Conservation (phyloP, 176 grass and related monocot genomes). For the Ampelocalamus luodianensis region DNA sequence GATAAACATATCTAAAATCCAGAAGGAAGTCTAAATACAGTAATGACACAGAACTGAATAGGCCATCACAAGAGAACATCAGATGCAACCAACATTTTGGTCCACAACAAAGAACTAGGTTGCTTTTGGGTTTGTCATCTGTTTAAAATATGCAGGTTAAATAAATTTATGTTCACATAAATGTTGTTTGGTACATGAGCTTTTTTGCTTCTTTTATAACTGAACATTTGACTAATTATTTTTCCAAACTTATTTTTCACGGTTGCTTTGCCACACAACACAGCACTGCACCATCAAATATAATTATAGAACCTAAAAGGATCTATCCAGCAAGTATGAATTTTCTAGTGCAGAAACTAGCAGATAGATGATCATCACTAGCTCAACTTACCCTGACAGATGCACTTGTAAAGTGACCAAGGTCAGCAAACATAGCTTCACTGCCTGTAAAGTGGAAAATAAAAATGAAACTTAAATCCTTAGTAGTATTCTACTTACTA, state of each 20-base stretch:
- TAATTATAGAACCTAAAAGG: slow-evolving; percentile 23
- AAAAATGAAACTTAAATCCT: slow-evolving; percentile 23
- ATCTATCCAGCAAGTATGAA: background rate
- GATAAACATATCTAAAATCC: slow-evolving; percentile 23
- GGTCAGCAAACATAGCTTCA: slow-evolving; percentile 98
- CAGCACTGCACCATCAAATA: slow-evolving; percentile 24
- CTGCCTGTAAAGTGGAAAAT: slow-evolving; percentile 63
- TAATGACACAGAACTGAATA: background rate
- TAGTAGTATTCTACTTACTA: background rate
- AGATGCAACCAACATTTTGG: slow-evolving; percentile 13
- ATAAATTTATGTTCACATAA: slow-evolving; percentile 12
- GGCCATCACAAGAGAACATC: slow-evolving; percentile 17
- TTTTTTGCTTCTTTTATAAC: slow-evolving; percentile 24
- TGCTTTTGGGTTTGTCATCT: slow-evolving; percentile 4
- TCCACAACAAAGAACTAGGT: slow-evolving; percentile 31
- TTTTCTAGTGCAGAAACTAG: background rate
- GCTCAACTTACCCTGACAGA: slow-evolving; percentile 80
- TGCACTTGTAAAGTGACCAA: slow-evolving; percentile 83
- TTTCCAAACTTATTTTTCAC: slow-evolving; percentile 18
- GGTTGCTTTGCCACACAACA: slow-evolving; percentile 28
- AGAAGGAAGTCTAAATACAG: background rate
- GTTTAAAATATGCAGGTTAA: slow-evolving; percentile 28
- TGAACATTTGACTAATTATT: background rate
- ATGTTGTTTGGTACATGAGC: background rate
- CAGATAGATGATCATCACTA: slow-evolving; percentile 33